Evolutionary conservation across 306 rosid genomes (phyloP).

Genomic region (Sicyos edulis): DNA sequence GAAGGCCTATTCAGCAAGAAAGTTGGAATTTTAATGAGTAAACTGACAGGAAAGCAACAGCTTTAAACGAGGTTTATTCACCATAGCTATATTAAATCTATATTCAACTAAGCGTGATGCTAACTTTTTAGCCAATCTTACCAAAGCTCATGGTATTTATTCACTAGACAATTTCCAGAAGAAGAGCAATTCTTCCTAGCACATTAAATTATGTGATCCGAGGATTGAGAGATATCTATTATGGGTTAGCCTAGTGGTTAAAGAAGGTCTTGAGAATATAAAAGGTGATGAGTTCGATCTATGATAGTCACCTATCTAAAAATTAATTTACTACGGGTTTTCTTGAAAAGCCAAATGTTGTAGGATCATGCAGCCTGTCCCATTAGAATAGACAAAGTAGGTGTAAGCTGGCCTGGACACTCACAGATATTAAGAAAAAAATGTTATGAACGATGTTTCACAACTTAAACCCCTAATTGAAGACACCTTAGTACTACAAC

Average conservation of each 20-base stretch:
- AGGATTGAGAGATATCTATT: background rate
- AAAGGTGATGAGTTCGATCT: no score
- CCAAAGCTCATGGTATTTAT: slow-evolving; percentile 4
- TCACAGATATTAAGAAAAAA: no score
- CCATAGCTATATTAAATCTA: background rate
- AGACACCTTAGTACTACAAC: background rate
- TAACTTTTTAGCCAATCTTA: background rate
- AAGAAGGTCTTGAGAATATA: no score
- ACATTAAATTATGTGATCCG: background rate
- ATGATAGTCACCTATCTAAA: no score
- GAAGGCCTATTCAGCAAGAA: slow-evolving; percentile 33
- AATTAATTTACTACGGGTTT: no score
- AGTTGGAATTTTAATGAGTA: slow-evolving; percentile 2
- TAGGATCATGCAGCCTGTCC: no score
- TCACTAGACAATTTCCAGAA: background rate
- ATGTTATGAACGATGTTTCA: no score
- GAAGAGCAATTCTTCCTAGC: background rate
- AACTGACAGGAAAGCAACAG: slow-evolving; percentile 2
- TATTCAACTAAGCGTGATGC: background rate
- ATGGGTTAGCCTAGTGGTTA: no score
- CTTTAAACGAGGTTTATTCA: background rate
- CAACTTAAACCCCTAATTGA: slow-evolving; percentile 12
- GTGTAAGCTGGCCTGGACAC: no score
- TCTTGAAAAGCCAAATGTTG: no score
- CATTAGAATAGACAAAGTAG: no score